Conservation (phyloP, 2,329 filamentous ascomycete species). For the Clarireedia paspali region DNA sequence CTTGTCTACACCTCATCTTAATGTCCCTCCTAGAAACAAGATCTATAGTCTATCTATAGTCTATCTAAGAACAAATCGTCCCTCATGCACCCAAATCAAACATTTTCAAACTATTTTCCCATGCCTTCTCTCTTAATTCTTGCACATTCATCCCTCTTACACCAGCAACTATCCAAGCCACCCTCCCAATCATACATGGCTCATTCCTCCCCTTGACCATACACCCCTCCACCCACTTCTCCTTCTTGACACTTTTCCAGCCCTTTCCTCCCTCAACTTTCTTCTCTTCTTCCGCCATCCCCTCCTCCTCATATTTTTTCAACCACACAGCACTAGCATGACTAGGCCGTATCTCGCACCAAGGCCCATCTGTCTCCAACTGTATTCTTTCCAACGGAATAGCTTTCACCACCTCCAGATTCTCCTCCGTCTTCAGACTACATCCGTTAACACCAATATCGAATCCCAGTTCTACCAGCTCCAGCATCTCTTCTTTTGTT, state of each 20-base stretch:
- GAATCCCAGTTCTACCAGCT: conserved; percentile 71
- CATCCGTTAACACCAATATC: conserved; percentile 96
- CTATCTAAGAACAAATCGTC: not conserved
- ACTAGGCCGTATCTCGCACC: conserved; percentile 88
- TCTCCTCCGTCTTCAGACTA: conserved; percentile 89
- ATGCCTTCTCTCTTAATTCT: conserved; percentile 79
- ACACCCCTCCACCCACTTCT: conserved; percentile 78
- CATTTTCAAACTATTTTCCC: conserved; percentile 72
- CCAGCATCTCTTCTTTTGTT: conserved; percentile 72
- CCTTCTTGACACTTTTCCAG: conserved; percentile 87
- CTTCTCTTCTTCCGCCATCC: conserved; percentile 10
- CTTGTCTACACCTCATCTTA: no score
- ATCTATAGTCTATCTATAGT: not conserved
- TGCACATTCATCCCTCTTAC: conserved; percentile 76
- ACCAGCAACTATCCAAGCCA: conserved; percentile 81
- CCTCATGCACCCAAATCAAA: conserved; percentile 58
- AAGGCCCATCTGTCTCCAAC: conserved; percentile 95
- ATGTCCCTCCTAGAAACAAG: no score
- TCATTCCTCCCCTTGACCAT: conserved; percentile 97
- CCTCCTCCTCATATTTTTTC: conserved; percentile 25
- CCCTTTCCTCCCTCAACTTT: conserved; percentile 31
- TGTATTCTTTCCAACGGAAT: conserved; percentile 76
- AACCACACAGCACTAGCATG: conserved; percentile 56
- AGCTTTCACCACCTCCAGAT: conserved; percentile 73
- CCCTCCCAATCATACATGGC: conserved; percentile 75